Conservation (phyloP, 2,329 filamentous ascomycete genomes). For the Chrysoporthe austroafricana region DNA sequence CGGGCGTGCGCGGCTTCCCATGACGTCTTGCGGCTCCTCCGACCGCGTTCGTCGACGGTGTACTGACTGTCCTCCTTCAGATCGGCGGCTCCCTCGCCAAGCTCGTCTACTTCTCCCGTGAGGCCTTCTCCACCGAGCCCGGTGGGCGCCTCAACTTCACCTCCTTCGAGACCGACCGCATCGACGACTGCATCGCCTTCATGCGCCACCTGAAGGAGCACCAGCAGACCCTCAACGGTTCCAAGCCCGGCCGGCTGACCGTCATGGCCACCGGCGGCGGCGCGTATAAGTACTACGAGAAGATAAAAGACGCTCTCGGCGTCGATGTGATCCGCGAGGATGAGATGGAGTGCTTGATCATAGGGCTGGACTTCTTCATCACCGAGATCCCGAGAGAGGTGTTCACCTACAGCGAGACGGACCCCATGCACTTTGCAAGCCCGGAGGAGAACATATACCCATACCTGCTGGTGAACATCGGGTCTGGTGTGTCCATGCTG, state of each 20-base stretch:
- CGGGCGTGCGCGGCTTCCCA: neutral
- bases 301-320: slow-evolving; percentile 79
- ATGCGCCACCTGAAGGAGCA: slow-evolving; percentile 85
- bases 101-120: slow-evolving; percentile 94
- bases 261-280: slow-evolving; percentile 97
- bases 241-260: slow-evolving; percentile 72
- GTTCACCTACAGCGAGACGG: slow-evolving; percentile 90
- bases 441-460: slow-evolving; percentile 85
- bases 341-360: slow-evolving; percentile 98
- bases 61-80: slow-evolving; percentile 48
- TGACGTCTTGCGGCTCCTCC: neutral
- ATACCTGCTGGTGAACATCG: slow-evolving; percentile 97
- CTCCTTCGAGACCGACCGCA: slow-evolving; percentile 93
- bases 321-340: slow-evolving; percentile 92
- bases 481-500: slow-evolving; percentile 94
- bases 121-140: slow-evolving; percentile 75
- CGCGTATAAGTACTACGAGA: slow-evolving; percentile 95
- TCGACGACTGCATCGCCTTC: slow-evolving; percentile 91
- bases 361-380: slow-evolving; percentile 97
- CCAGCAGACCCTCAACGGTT: slow-evolving; percentile 76
- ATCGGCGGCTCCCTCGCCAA: slow-evolving; percentile 96
- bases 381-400: slow-evolving; percentile 96
- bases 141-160: slow-evolving; percentile 94
- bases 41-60: neutral
- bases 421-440: slow-evolving; percentile 87